Evolutionary conservation across 2,329 filamentous ascomycete species (phyloP), one percentile per base, ranked within the genome.

Genomic region (Penicillium italicum): DNA sequence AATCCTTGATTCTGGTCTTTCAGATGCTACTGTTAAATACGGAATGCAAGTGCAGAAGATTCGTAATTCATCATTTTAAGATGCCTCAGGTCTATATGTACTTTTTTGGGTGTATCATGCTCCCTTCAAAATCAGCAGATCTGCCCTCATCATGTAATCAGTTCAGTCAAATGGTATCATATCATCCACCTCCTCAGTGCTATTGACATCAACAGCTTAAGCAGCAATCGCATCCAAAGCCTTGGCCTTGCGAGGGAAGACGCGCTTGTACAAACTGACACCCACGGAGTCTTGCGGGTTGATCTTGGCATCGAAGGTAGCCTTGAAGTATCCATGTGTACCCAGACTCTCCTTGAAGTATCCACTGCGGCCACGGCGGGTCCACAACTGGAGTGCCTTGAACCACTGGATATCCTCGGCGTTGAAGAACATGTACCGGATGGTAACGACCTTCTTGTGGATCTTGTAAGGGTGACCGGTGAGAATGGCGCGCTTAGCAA

Each of bases 371-470:
- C 94, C 94, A 30, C 93, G 79, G 77, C 85, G 90, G 5, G 94
- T 99, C 92, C 93, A 99, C 61, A 99, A 76, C 57, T 94, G 93
- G 70, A 99, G 74, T 0, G 93, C 93, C 79, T 96, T 96, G 84
- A 97, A 99, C 92, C 94, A 99, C 64, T 89, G 85, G 31, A 99
- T 90, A 63, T 99, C 95, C 67, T 93, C 90, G 46, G 88, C 81
- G 79, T 93, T 95, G 85, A 99, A 99, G 82, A 99, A 99, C 95
- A 99, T 99, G 82, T 99, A 99, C 30, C 94, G 88, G 44, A 99
- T 87, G 0, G 95, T 99, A 57, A 99, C 94, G 24, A 99, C 81
- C 75, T 89, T 91, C 83, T 96, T 97, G 84, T 99, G 91, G 73
- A 99, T 99, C 79, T 99, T 96, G 82, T 91, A 97, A 0, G 95